Evolutionary conservation across 768 basidiomycete genomes (phyloP), one percentile per base, ranked within the genome.

Genomic region (Suillus weaverae): DNA sequence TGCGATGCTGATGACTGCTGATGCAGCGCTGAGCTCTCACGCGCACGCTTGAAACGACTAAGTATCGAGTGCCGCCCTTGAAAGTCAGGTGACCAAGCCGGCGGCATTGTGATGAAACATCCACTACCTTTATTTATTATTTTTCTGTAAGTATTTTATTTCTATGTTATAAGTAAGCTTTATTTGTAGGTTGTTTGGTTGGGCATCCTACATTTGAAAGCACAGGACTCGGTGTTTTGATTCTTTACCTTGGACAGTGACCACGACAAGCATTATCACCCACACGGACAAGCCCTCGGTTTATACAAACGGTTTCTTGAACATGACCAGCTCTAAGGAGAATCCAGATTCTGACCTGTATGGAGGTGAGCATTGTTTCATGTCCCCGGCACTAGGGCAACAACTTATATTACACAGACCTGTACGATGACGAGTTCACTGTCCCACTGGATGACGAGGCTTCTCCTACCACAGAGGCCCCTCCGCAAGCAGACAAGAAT

Each of bases 391-490:
- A 36, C 57, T 13, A 32, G 48, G 41, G 62, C 43, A 43, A 38
- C 55, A 22, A 71, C 16, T 64, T 60, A 53, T 33, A 61, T 51
- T 60, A 64, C 10, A 44, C 68, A 87, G 85, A 86, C 70, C 80
- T 87, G 62, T 88, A 87, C 67, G 82, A 85, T 64, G 80, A 76
- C 67, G 83, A 81, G 60, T 81, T 77, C 68, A 70, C 75, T 5
- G 69, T 68, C 30, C 76, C 73, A 1, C 41, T 74, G 56, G 74
- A 76, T 38, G 76, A 77, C 61, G 76, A 79, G 57, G 72, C 69
- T 44, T 70, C 70, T 22, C 70, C 72, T 10, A 69, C 70, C 59
- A 71, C 76, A 55, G 70, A 73, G 41, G 70, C 70, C 54, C 65
- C 75, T 44, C 64, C 68, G 30, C 61, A 66, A n/a, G 67, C 46